Evolutionary conservation across 2,329 filamentous ascomycete species (phyloP).

Genomic region (Camillea tinctor): DNA sequence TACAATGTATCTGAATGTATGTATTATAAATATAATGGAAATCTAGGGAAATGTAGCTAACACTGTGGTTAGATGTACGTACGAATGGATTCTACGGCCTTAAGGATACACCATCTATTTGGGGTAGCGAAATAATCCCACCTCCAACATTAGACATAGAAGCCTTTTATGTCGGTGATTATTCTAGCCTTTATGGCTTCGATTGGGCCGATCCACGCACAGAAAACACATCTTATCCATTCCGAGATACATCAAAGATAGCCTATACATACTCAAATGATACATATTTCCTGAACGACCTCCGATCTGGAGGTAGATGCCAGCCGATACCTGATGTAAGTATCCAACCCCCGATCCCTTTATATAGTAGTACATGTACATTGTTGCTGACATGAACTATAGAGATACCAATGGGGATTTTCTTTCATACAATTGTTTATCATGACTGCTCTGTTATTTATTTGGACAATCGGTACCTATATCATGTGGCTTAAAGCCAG

Average conservation of each 20-base stretch:
- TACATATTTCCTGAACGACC: constrained; percentile 16
- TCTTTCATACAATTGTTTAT: constrained; percentile 26
- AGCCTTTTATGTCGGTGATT: constrained; percentile 1
- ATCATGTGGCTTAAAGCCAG: constrained; percentile 20
- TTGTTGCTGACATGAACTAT: background rate
- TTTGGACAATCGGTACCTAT: constrained; percentile 23
- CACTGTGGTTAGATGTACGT: constrained; percentile 5
- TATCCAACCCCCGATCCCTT: background rate
- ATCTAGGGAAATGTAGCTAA: background rate
- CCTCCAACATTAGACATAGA: constrained; percentile 19
- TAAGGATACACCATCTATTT: constrained; percentile 9
- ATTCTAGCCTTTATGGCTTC: background rate
- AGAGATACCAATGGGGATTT: constrained; percentile 28
- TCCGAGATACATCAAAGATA: background rate
- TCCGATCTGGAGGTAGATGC: constrained; percentile 18
- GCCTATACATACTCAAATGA: constrained; percentile 10
- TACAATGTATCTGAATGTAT: constrained; percentile 3
- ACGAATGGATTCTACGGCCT: constrained; percentile 20
- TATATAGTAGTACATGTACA: background rate
- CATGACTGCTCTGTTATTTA: constrained; percentile 5
- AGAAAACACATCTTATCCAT: background rate
- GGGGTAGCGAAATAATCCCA: constrained; percentile 2
- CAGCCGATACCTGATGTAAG: constrained; percentile 20
- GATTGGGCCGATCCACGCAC: background rate
- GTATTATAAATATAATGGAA: background rate